Evolutionary conservation across 2,329 filamentous ascomycete species (phyloP).

Genomic region (Aspergillus versicolor): DNA sequence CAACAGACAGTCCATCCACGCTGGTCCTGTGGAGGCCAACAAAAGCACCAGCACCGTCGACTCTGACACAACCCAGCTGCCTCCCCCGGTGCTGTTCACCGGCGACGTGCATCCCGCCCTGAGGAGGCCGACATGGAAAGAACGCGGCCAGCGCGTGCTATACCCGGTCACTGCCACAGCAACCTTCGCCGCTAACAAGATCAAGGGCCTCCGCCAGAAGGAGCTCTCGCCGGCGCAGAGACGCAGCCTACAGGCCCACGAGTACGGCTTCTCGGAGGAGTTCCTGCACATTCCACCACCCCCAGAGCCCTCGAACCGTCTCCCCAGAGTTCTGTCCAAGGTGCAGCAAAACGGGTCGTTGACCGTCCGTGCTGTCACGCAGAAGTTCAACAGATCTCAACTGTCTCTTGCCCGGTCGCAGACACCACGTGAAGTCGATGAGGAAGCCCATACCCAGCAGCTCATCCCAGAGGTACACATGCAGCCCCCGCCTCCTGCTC

Average conservation of each 20-base stretch:
- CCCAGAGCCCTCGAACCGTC: background rate
- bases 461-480: too few relatives aligned
- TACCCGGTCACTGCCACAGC: background rate
- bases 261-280: background rate
- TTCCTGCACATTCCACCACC: background rate
- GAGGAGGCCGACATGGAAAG: background rate
- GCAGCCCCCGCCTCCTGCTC: too few relatives aligned
- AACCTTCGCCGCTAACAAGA: background rate
- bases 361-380: background rate
- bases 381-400: background rate
- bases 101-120: too few relatives aligned
- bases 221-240: background rate
- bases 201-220: background rate
- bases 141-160: background rate
- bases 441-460: too few relatives aligned
- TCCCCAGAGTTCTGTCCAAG: background rate
- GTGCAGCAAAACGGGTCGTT: background rate
- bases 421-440: too few relatives aligned
- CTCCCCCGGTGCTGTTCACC: too few relatives aligned
- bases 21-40: background rate
- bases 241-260: background rate
- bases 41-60: background rate
- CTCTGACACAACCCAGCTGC: background rate
- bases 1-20: too few relatives aligned
- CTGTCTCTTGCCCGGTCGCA: background rate